Conservation (phyloP, 345 rosid species). For the Ricinus communis region DNA sequence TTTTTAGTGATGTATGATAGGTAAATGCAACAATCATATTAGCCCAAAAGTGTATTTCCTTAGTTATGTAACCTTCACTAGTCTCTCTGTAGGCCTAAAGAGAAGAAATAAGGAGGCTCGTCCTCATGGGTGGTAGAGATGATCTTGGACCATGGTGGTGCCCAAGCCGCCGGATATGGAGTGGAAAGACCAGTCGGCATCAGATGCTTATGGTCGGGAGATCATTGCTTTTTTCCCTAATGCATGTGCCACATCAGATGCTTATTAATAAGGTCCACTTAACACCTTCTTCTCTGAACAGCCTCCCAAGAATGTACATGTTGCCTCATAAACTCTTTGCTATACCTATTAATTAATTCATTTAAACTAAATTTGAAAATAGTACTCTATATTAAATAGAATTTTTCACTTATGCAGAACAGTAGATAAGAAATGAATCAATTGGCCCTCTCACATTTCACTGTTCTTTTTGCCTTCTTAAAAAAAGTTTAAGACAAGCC, state of each 20-base stretch:
- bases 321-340: not conserved
- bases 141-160: not conserved
- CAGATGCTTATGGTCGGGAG: conserved; percentile 28
- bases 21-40: too few species aligned
- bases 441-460: too few species aligned
- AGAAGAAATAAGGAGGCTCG: not conserved
- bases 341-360: too few species aligned
- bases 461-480: too few species aligned
- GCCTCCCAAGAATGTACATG: not conserved
- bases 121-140: not conserved
- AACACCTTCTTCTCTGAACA: not conserved
- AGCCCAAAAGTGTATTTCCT: not conserved
- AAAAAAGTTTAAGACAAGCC: too few species aligned
- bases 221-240: conserved; percentile 7
- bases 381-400: too few species aligned
- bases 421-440: too few species aligned
- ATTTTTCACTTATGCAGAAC: too few species aligned
- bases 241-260: conserved; percentile 26
- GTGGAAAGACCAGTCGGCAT: conserved; percentile 24
- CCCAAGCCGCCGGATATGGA: conserved; percentile 30
- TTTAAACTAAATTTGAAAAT: too few species aligned
- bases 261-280: conserved; percentile 21
- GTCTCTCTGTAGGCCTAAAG: too few species aligned
- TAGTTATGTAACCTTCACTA: not conserved
- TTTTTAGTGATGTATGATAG: too few species aligned